A percentile compares a stretch with the other conserved stretches of the same genome.
Evolutionary conservation across 23 red algal species (phyloP).

Genomic region (Gracilaria caudata): DNA sequence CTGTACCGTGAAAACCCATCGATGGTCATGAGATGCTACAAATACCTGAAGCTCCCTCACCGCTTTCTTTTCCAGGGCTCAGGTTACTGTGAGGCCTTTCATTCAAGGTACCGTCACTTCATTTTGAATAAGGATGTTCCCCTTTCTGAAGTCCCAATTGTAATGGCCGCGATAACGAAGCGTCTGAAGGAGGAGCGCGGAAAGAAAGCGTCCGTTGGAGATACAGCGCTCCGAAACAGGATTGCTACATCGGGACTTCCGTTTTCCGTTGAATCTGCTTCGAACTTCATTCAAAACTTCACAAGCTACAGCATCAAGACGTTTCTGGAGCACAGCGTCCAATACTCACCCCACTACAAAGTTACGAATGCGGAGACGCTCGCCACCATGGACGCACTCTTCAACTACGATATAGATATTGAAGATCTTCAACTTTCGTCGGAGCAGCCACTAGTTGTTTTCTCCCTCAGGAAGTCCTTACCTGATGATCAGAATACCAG

Average conservation of each 20-base stretch:
- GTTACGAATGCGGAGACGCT: not conserved
- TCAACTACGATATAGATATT: not conserved
- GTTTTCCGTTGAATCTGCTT: not conserved
- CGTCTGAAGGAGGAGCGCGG: not conserved
- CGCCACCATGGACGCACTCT: not conserved
- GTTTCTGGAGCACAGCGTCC: not conserved
- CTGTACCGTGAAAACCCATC: conserved; percentile 5
- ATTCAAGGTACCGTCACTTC: not conserved
- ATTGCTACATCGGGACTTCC: not conserved
- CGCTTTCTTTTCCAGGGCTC: conserved; percentile 14
- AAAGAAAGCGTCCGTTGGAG: not conserved
- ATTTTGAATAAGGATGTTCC: not conserved
- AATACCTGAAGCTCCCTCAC: not conserved
- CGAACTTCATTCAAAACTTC: not conserved
- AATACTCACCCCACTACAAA: not conserved
- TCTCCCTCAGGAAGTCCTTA: not conserved
- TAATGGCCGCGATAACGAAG: not conserved
- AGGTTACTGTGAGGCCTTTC: conserved; percentile 1
- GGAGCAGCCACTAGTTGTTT: not conserved
- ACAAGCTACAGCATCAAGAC: not conserved
- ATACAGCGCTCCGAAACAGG: not conserved
- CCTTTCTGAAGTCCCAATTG: not conserved
- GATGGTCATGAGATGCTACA: conserved; percentile 2
- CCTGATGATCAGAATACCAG: no score
- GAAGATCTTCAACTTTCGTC: not conserved